phyloP scores from a whole-genome alignment of 148 eudicot genomes.

The Chenopodium formosanum region DNA sequence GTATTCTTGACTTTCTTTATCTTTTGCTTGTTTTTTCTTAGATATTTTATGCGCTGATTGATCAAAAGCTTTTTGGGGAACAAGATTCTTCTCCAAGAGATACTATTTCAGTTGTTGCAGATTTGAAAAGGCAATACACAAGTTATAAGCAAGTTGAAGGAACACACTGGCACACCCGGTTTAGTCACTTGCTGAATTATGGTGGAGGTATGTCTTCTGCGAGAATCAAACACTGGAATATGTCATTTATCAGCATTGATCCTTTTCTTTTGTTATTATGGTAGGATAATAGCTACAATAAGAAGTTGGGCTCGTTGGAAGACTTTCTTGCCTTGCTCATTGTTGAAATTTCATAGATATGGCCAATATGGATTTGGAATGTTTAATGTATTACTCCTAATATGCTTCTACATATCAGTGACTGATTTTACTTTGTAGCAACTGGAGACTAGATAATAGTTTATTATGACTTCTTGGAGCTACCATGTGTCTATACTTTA shows the following conservation, averaged over 20 bases:
- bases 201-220: slow-evolving; percentile 69
- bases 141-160: slow-evolving; percentile 91
- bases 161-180: slow-evolving; percentile 91
- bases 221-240: not conserved
- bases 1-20: not conserved
- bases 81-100: slow-evolving; percentile 48
- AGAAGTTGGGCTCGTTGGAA: slow-evolving; percentile 3
- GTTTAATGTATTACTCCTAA: not conserved
- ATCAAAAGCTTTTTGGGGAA: slow-evolving; percentile 74
- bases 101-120: slow-evolving; percentile 59
- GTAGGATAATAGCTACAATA: not conserved
- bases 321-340: not conserved
- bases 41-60: slow-evolving; percentile 80
- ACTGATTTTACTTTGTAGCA: not conserved
- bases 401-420: not conserved
- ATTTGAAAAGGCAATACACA: slow-evolving; percentile 63
- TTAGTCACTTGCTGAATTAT: slow-evolving; percentile 80
- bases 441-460: not conserved
- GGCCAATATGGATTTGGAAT: not conserved
- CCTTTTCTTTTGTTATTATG: not conserved
- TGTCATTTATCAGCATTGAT: not conserved
- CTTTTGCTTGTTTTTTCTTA: slow-evolving; percentile 27
- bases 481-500: no score
- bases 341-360: not conserved
- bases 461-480: not conserved